Percentiles rank a stretch among this genome's conserved stretches.
Conservation (phyloP, 495 filamentous ascomycete genomes). For the Aspergillus indologenus region DNA sequence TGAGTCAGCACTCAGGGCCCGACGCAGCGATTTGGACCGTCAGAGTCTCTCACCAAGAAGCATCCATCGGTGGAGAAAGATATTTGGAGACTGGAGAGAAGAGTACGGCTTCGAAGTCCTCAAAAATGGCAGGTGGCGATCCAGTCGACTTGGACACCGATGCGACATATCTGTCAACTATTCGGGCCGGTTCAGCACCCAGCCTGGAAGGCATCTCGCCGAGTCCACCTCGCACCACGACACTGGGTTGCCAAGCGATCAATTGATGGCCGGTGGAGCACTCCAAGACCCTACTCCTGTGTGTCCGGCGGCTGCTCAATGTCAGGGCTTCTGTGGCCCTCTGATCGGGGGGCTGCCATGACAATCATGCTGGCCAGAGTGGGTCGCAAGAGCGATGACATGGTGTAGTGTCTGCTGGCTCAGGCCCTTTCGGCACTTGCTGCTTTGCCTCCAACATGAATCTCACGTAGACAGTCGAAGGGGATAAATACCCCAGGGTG, state of each 20-base stretch:
- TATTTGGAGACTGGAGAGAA: too few species aligned
- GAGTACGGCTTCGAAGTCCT: neutral
- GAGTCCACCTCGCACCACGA: neutral
- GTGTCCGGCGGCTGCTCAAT: neutral
- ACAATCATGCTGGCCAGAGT: neutral
- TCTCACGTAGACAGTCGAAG: neutral
- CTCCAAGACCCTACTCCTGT: neutral
- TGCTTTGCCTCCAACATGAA: neutral
- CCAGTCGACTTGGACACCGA: neutral
- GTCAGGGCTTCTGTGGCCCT: neutral
- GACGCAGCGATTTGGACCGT: neutral
- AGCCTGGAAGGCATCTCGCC: neutral
- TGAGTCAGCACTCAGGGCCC: neutral
- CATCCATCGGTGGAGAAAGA: neutral
- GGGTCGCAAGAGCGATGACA: neutral
- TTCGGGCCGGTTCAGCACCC: neutral
- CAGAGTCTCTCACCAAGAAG: neutral
- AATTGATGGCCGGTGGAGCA: neutral
- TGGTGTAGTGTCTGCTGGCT: neutral
- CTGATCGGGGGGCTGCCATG: neutral
- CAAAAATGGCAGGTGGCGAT: constrained; percentile 3
- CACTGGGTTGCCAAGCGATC: neutral
- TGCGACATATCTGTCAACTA: neutral
- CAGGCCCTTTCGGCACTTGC: neutral
- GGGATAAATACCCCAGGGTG: neutral